phyloP scores from a whole-genome alignment of 2,329 filamentous ascomycete species.

The Trichoderma breve region DNA sequence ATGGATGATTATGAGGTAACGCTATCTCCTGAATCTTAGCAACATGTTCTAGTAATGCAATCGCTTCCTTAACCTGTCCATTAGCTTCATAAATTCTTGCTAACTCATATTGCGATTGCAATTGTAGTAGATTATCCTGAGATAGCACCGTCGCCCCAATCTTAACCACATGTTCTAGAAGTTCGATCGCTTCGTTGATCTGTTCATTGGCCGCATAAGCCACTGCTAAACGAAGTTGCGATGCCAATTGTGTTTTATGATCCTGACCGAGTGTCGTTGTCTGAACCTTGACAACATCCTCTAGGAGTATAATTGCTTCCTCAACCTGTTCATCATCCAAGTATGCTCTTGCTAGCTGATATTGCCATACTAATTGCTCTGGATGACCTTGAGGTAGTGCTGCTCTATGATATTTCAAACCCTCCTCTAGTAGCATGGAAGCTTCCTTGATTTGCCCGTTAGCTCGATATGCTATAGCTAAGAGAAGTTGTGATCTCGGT shows the following conservation, averaged over 20 bases:
- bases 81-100: neutral
- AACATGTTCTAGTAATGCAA: neutral
- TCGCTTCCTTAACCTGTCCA: neutral
- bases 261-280: no score
- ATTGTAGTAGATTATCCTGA: neutral
- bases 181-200: neutral
- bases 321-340: rapidly evolving
- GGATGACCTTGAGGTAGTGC: neutral
- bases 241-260: neutral
- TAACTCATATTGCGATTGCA: neutral
- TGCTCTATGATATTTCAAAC: neutral
- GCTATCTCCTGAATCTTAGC: neutral
- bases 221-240: neutral
- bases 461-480: neutral
- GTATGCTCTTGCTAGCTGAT: no score
- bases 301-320: no score
- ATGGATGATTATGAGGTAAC: neutral
- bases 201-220: neutral
- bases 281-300: no score
- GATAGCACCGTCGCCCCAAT: neutral
- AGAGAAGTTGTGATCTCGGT: neutral
- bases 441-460: neutral
- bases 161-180: neutral
- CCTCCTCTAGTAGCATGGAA: neutral
- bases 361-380: neutral